Conservation (phyloP, 2,329 filamentous ascomycete genomes). For the Paramyrothecium sp. region DNA sequence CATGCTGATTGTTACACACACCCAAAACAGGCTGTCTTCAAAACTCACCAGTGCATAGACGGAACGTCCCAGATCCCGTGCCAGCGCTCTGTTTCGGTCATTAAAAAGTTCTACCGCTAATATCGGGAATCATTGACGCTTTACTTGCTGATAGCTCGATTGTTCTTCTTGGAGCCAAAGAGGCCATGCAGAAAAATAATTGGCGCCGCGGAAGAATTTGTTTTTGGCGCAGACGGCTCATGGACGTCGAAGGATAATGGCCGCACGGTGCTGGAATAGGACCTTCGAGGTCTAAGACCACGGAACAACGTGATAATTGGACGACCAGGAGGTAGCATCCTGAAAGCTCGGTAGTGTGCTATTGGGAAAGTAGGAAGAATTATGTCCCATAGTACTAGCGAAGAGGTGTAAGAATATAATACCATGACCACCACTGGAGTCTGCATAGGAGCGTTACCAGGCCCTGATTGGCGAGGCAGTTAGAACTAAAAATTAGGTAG, state of each 20-base stretch:
- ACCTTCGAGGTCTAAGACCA: neutral
- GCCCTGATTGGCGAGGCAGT: no score
- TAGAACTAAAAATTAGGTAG: no score
- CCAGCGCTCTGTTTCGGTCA: slow-evolving; percentile 60
- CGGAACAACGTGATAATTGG: no score
- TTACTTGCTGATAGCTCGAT: slow-evolving; percentile 91
- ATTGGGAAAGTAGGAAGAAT: neutral
- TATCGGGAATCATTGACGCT: slow-evolving; percentile 25
- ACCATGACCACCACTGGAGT: no score
- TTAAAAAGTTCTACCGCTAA: neutral
- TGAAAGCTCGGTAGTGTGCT: no score
- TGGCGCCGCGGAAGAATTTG: slow-evolving; percentile 48
- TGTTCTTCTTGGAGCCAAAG: slow-evolving; percentile 95
- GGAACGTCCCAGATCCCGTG: slow-evolving; percentile 74
- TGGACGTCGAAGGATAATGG: slow-evolving; percentile 66
- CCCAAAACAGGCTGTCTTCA: neutral
- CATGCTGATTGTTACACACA: slow-evolving; percentile 4
- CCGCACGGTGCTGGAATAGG: slow-evolving; percentile 19
- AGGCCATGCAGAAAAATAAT: slow-evolving; percentile 90
- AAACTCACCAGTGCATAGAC: slow-evolving; percentile 75
- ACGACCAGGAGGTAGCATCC: no score
- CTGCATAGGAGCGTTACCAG: no score
- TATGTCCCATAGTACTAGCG: no score
- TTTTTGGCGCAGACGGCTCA: slow-evolving; percentile 45
- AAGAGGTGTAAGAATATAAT: no score